These are phyloP conservation scores for Blastocystis sp. DNA, from an alignment of 352 stramenopile species.

Conservation along the genomic window DNA sequence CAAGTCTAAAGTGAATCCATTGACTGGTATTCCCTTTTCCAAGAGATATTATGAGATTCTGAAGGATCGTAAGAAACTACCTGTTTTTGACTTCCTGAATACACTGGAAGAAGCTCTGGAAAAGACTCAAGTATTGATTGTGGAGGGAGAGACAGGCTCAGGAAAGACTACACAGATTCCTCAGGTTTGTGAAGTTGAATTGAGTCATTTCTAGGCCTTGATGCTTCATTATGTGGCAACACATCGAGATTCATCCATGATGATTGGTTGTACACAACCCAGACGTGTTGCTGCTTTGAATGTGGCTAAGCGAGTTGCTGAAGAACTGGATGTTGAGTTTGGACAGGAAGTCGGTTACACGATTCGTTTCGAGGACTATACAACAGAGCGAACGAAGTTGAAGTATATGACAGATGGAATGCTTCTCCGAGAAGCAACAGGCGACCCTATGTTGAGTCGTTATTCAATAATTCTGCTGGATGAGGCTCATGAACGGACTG, in stretches of 20 bases:
- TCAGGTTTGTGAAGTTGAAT: slow-evolving; percentile 69
- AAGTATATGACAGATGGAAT: slow-evolving; percentile 90
- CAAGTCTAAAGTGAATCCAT: slow-evolving; percentile 79
- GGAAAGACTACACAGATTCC: slow-evolving; percentile 92
- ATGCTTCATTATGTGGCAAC: slow-evolving; percentile 55
- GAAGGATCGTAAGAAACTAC: slow-evolving; percentile 82
- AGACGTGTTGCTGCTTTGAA: slow-evolving; percentile 93
- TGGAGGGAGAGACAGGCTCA: slow-evolving; percentile 95
- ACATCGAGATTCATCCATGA: slow-evolving; percentile 71
- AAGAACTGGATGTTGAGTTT: slow-evolving; percentile 96
- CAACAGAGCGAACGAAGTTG: slow-evolving; percentile 75
- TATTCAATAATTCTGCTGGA: slow-evolving; percentile 89
- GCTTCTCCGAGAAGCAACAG: slow-evolving; percentile 93
- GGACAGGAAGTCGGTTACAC: slow-evolving; percentile 96
- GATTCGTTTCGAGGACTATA: slow-evolving; percentile 98
- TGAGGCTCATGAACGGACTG: slow-evolving; percentile 94
- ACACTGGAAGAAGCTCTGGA: slow-evolving; percentile 78
- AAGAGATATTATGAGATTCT: slow-evolving; percentile 85
- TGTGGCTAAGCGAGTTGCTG: slow-evolving; percentile 92
- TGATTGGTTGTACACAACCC: slow-evolving; percentile 93
- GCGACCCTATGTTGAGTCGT: slow-evolving; percentile 84
- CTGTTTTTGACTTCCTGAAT: slow-evolving; percentile 84
- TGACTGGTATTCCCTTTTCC: slow-evolving; percentile 84
- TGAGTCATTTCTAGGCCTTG: slow-evolving; percentile 24
- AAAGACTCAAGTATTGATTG: slow-evolving; percentile 89